Conservation (phyloP, 306 rosid species). For the Senna tora region DNA sequence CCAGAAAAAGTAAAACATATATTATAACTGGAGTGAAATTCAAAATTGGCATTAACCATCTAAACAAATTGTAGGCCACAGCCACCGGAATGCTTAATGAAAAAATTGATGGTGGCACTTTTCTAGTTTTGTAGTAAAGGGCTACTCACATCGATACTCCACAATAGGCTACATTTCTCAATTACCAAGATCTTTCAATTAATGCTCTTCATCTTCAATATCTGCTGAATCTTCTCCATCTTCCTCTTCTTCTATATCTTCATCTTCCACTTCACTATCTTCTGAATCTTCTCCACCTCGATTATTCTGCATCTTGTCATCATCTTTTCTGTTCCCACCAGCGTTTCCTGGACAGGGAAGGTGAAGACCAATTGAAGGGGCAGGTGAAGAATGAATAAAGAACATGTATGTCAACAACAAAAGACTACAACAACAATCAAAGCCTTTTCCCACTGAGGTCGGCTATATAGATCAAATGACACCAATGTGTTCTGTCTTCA, state of each 20-base stretch:
- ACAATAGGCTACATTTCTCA: conserved; percentile 1
- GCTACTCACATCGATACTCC: not conserved
- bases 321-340: conserved; percentile 49
- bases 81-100: conserved; percentile 33
- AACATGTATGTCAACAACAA: not conserved
- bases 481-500: too few relatives aligned
- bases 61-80: not conserved
- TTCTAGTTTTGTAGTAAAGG: conserved; percentile 24
- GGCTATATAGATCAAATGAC: too few relatives aligned
- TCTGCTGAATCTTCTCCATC: conserved; percentile 24
- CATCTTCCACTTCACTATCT: too few relatives aligned
- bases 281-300: conserved; percentile 28
- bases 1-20: not conserved
- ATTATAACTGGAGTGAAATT: too few relatives aligned
- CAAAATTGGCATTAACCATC: not conserved
- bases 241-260: conserved; percentile 21
- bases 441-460: too few relatives aligned
- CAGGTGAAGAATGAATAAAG: not conserved
- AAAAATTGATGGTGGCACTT: conserved; percentile 33
- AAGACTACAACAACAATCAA: too few relatives aligned
- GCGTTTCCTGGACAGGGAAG: conserved; percentile 42
- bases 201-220: conserved; percentile 34
- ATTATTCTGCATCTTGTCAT: conserved; percentile 52
- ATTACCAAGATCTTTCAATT: conserved; percentile 17
- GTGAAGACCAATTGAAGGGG: not conserved